Percentiles rank a stretch among this genome's conserved stretches.
phyloP scores from a whole-genome alignment of 2,329 filamentous ascomycete genomes.

The Xylariaceae sp. region DNA sequence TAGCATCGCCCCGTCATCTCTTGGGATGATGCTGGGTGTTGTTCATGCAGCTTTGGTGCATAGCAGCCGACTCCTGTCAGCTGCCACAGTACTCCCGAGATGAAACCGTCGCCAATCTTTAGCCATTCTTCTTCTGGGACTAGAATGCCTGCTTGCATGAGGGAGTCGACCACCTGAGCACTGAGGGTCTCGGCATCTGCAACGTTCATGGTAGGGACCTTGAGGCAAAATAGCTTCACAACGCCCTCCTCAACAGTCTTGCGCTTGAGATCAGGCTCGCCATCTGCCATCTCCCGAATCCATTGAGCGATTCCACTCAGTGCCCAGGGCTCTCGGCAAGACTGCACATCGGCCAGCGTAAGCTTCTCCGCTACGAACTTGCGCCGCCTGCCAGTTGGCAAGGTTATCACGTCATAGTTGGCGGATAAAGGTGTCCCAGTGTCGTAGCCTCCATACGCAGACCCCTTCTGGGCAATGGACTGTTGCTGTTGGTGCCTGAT shows the following conservation, averaged over 20 bases:
- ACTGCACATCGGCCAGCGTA: conserved; percentile 72
- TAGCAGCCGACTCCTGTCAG: conserved; percentile 90
- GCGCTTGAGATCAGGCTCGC: conserved; percentile 80
- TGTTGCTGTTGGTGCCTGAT: conserved; percentile 49
- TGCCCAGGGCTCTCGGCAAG: conserved; percentile 87
- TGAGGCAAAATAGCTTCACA: conserved; percentile 83
- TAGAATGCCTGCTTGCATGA: conserved; percentile 73
- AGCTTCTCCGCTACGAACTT: conserved; percentile 85
- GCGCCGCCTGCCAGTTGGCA: conserved; percentile 72
- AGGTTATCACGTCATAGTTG: conserved; percentile 74
- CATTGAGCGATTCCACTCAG: conserved; percentile 81
- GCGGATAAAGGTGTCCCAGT: conserved; percentile 49
- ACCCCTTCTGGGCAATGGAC: conserved; percentile 46
- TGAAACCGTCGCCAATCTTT: conserved; percentile 73
- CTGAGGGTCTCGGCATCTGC: conserved; percentile 89
- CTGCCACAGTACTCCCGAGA: conserved; percentile 91
- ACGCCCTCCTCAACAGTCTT: conserved; percentile 83
- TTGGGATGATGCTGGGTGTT: conserved; percentile 33
- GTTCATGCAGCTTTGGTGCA: conserved; percentile 72
- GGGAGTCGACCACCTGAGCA: conserved; percentile 67
- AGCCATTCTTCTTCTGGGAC: conserved; percentile 96
- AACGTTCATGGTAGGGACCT: conserved; percentile 97
- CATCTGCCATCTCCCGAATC: conserved; percentile 85
- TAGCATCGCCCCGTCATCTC: conserved; percentile 77
- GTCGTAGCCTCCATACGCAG: conserved; percentile 54